phyloP scores from a whole-genome alignment of 805 yeast species.

The Candida bentonensis region DNA sequence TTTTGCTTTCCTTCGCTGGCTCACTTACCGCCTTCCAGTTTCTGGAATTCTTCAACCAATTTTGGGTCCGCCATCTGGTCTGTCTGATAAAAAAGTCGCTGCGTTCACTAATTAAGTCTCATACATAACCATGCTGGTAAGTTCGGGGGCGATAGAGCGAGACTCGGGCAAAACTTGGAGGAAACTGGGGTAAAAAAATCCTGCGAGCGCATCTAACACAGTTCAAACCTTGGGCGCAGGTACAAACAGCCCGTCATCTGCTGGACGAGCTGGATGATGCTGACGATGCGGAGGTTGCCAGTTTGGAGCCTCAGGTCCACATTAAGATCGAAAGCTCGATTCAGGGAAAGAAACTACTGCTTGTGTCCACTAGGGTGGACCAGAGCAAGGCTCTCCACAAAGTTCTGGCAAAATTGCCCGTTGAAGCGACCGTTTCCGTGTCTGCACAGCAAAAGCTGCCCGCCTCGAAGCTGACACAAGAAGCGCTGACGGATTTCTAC shows the following conservation, averaged over 20 bases:
- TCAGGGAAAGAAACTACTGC: too few species aligned
- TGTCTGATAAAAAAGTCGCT: background rate
- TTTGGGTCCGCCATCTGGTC: background rate
- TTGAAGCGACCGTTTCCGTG: too few species aligned
- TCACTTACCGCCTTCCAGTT: background rate
- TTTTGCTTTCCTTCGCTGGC: background rate
- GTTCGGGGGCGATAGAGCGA: background rate
- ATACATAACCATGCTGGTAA: background rate
- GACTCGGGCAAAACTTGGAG: too few species aligned
- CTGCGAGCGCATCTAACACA: background rate
- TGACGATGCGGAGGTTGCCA: background rate
- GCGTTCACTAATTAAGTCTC: background rate
- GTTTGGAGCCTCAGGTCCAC: background rate
- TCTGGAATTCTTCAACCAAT: background rate
- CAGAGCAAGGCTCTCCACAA: too few species aligned
- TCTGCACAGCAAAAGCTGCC: too few species aligned
- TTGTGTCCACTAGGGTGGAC: background rate
- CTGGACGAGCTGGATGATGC: constrained; percentile 1
- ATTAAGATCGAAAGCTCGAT: too few species aligned
- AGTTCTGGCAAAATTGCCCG: too few species aligned
- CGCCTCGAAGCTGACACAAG: too few species aligned
- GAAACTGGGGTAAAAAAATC: too few species aligned
- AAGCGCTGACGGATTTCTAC: too few species aligned
- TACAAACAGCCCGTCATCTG: background rate
- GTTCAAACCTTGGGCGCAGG: constrained; percentile 1